These are phyloP conservation scores for Eucalyptus globulus DNA, from an alignment of 345 rosid genomes.

Conservation along the genomic window DNA sequence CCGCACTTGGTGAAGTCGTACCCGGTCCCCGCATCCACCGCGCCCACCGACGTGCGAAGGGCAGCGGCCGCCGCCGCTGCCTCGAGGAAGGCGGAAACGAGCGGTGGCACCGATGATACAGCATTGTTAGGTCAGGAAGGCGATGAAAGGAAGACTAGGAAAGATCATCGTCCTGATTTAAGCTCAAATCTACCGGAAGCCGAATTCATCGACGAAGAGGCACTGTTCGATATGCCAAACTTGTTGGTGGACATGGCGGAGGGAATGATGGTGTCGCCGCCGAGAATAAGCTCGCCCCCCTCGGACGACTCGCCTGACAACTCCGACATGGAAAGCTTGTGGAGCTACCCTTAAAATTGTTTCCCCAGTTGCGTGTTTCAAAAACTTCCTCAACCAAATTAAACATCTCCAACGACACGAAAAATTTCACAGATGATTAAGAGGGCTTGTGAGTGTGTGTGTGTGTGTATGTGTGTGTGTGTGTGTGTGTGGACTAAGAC, in stretches of 20 bases:
- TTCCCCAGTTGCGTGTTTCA: not conserved
- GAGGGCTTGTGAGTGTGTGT: not conserved
- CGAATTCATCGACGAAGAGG: conserved; percentile 72
- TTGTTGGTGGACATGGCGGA: conserved; percentile 86
- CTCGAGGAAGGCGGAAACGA: conserved; percentile 10
- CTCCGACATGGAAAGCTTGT: conserved; percentile 47
- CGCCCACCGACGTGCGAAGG: conserved; percentile 48
- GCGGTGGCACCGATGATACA: not conserved
- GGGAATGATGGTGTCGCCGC: conserved; percentile 84
- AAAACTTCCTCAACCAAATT: not conserved
- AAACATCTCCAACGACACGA: not conserved
- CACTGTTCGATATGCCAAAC: conserved; percentile 64
- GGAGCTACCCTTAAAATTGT: conserved; percentile 33
- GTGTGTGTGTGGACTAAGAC: not conserved
- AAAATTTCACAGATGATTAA: not conserved
- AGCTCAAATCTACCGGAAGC: not conserved
- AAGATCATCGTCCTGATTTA: not conserved
- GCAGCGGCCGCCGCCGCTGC: conserved; percentile 63
- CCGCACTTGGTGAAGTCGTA: conserved; percentile 35
- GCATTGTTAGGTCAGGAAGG: not conserved
- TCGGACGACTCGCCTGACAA: conserved; percentile 51
- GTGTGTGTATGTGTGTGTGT: not conserved
- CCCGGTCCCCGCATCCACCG: conserved; percentile 48
- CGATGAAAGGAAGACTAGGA: not conserved
- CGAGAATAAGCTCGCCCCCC: conserved; percentile 43